These are phyloP conservation scores for Helicocarpus griseus DNA, from an alignment of 2,329 filamentous ascomycete genomes.

Conservation along the genomic window DNA sequence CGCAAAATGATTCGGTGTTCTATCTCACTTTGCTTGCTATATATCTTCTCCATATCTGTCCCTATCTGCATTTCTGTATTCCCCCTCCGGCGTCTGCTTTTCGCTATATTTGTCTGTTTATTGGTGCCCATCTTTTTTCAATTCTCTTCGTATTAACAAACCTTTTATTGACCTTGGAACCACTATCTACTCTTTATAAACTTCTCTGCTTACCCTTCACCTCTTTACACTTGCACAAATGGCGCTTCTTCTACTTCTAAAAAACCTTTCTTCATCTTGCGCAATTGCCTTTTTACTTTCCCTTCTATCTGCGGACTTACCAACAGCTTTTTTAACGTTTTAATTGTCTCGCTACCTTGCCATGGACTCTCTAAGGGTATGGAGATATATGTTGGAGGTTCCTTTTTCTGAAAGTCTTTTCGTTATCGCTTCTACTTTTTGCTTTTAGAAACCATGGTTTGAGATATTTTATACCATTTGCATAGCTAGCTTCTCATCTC, in stretches of 20 bases:
- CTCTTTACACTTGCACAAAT: background rate
- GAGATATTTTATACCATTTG: background rate
- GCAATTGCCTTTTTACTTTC: background rate
- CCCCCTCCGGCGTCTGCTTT: background rate
- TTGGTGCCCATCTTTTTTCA: background rate
- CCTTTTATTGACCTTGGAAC: background rate
- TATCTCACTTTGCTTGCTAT: conserved; percentile 1
- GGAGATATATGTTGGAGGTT: background rate
- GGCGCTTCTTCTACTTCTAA: background rate
- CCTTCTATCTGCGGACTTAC: background rate
- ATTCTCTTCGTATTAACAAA: background rate
- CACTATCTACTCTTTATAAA: background rate
- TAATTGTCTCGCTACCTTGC: background rate
- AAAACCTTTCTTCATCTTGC: background rate
- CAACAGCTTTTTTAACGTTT: background rate
- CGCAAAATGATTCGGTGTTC: background rate
- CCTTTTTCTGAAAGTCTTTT: background rate
- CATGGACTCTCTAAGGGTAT: too few species aligned
- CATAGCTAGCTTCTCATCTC: background rate
- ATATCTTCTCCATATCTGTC: conserved; percentile 3
- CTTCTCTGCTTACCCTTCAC: background rate
- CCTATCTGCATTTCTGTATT: conserved; percentile 7
- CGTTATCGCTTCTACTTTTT: background rate
- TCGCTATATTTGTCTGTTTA: background rate
- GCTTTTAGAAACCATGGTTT: background rate